These are phyloP conservation scores for Zizania palustris DNA, from an alignment of 202 grass and related monocot species.

Conservation along the genomic window DNA sequence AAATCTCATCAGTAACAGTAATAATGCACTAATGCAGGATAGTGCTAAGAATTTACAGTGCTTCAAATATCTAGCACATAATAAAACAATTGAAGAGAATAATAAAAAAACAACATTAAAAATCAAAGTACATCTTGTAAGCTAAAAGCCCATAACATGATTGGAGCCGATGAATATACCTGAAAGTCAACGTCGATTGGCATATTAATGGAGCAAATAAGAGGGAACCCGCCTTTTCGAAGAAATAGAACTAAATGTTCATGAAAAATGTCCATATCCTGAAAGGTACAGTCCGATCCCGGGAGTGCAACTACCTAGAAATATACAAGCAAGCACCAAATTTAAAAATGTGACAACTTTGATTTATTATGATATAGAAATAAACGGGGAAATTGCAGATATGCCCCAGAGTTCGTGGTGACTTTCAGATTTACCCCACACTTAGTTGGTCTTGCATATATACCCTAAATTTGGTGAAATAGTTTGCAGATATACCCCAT, in stretches of 20 bases:
- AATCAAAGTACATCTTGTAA: slow-evolving; percentile 24
- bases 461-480: no score
- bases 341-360: slow-evolving; percentile 15
- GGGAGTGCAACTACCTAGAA: slow-evolving; percentile 70
- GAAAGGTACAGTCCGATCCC: slow-evolving; percentile 55
- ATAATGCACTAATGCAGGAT: background rate
- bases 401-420: no score
- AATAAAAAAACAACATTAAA: slow-evolving; percentile 11
- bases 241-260: slow-evolving; percentile 81
- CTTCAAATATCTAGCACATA: slow-evolving; percentile 17
- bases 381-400: no score
- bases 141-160: slow-evolving; percentile 21
- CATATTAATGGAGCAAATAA: slow-evolving; percentile 86
- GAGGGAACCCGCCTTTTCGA: slow-evolving; percentile 57
- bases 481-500: no score
- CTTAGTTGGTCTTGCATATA: no score
- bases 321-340: slow-evolving; percentile 21
- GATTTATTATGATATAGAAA: slow-evolving; percentile 1
- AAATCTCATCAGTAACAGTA: slow-evolving; percentile 5
- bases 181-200: slow-evolving; percentile 60
- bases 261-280: slow-evolving; percentile 96
- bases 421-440: no score
- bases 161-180: slow-evolving; percentile 51
- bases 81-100: background rate
- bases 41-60: background rate